A percentile compares a stretch with the other conserved stretches of the same genome.
These are phyloP conservation scores for Penicillium silybi DNA, from an alignment of 495 filamentous ascomycete genomes.

Conservation along the genomic window DNA sequence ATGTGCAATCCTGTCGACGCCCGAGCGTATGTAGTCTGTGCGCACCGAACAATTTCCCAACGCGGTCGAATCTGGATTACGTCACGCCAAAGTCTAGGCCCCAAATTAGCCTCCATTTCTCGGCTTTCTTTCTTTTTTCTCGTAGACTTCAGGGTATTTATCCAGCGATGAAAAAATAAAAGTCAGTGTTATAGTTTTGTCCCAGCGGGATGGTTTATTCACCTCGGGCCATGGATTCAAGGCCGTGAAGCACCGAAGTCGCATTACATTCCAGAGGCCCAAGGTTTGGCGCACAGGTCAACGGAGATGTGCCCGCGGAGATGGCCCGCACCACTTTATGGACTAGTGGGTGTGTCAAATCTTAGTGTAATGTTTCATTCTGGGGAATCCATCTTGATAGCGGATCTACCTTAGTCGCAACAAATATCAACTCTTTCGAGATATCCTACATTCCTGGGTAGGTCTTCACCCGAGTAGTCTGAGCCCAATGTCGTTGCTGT, in stretches of 20 bases:
- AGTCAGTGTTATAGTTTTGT: too few species aligned
- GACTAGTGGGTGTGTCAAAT: conserved; percentile 2
- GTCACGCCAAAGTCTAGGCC: conserved; percentile 18
- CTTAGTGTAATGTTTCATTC: background rate
- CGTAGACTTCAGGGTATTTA: too few species aligned
- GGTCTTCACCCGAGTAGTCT: too few species aligned
- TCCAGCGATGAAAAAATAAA: too few species aligned
- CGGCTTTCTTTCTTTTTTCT: background rate
- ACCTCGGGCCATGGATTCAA: background rate
- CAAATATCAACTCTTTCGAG: too few species aligned
- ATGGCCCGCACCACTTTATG: background rate
- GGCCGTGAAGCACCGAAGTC: background rate
- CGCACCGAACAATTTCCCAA: background rate
- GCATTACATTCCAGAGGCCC: background rate
- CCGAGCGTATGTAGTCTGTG: conserved; percentile 8
- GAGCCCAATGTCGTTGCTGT: too few species aligned
- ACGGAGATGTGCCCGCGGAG: too few species aligned
- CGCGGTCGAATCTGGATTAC: conserved; percentile 7
- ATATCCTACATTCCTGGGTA: too few species aligned
- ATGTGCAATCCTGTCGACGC: conserved; percentile 1
- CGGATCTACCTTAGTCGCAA: conserved; percentile 4
- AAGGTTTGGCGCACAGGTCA: background rate
- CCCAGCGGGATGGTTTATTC: background rate
- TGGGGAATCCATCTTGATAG: background rate
- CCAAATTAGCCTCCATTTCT: conserved; percentile 14